phyloP scores from a whole-genome alignment of 2,329 filamentous ascomycete genomes.

The Trichophyton rubrum region DNA sequence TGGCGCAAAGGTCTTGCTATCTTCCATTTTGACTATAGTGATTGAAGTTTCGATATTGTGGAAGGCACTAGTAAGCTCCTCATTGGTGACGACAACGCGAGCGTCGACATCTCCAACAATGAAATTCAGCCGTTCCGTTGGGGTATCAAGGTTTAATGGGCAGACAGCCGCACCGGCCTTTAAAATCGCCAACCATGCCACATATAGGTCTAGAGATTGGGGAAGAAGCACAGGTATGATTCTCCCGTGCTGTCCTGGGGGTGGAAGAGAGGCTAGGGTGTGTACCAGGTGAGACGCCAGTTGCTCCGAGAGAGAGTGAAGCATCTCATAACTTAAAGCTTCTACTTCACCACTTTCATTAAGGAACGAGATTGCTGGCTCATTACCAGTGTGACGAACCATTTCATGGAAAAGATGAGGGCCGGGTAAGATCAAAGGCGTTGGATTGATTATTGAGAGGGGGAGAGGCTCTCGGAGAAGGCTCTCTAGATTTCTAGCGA shows the following conservation, averaged over 20 bases:
- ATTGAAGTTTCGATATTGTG: conserved; percentile 12
- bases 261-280: conserved; percentile 17
- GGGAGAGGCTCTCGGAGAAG: conserved; percentile 13
- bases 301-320: conserved; percentile 47
- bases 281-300: conserved; percentile 42
- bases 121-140: conserved; percentile 63
- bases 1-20: neutral
- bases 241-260: conserved; percentile 8
- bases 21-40: neutral
- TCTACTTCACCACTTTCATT: conserved; percentile 35
- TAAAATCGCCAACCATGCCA: conserved; percentile 62
- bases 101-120: conserved; percentile 68
- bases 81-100: conserved; percentile 52
- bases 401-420: conserved; percentile 51
- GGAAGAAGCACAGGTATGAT: conserved; percentile 66
- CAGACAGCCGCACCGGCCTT: conserved; percentile 79
- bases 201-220: conserved; percentile 65
- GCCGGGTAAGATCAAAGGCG: conserved; percentile 42
- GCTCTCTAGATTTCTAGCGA: conserved; percentile 20
- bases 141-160: conserved; percentile 66
- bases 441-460: conserved; percentile 48
- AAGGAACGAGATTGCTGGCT: conserved; percentile 53
- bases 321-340: conserved; percentile 47
- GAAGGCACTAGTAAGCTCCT: conserved; percentile 16
- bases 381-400: conserved; percentile 33